These are phyloP conservation scores for Mortierella sp. DNA, from an alignment of 371 early-diverging fungal species.

Conservation along the genomic window DNA sequence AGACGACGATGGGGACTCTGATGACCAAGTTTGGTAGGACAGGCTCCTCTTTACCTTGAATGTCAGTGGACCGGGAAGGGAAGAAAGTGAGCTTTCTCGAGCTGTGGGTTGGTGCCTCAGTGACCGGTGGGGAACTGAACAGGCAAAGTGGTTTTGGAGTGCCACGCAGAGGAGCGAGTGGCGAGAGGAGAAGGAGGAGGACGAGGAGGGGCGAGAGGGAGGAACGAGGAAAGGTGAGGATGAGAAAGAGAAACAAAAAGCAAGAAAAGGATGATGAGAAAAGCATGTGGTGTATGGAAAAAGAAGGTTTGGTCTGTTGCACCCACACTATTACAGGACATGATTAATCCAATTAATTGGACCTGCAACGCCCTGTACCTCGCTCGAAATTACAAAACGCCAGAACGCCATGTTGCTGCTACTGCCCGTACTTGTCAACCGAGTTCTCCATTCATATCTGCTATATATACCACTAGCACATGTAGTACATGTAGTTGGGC, in stretches of 20 bases:
- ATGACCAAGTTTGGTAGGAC: not conserved
- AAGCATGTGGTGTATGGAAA: not conserved
- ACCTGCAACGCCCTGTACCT: no score
- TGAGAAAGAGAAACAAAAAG: not conserved
- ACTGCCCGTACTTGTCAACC: no score
- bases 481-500: no score
- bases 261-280: not conserved
- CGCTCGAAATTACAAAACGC: no score
- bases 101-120: not conserved
- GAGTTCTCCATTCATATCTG: no score
- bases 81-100: not conserved
- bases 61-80: not conserved
- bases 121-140: constrained; percentile 13
- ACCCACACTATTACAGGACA: no score
- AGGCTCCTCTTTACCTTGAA: not conserved
- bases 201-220: not conserved
- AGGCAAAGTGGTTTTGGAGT: not conserved
- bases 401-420: no score
- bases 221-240: not conserved
- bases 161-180: not conserved
- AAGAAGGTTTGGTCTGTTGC: not conserved
- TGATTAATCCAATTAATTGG: no score
- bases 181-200: not conserved
- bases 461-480: no score
- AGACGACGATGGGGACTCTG: no score